Base-by-base conservation (phyloP, 805 yeast genomes). In the Myxozyma geophila region DNA sequence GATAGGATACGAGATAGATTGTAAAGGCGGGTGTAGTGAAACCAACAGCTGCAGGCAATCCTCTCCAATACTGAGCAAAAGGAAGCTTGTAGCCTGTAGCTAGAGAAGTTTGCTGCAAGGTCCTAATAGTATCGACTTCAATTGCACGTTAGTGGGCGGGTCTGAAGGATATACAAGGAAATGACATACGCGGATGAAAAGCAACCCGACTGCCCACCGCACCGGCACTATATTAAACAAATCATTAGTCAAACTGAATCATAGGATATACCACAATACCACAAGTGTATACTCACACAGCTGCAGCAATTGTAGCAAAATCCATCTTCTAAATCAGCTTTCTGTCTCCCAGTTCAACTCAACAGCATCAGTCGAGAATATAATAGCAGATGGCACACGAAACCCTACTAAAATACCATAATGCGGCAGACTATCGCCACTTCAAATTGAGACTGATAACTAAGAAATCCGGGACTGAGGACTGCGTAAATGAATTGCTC, bases 21-120 rank as follows among this genome's bases (percentile, higher is more conserved):
- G 80, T 74, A 68, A 76, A 77, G 7, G 81, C 81, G 0, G 82
- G 82, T 1, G 80, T 77, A 21, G 78, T 74, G 37, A 79, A 71
- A 6, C 71, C 73, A 23, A 78, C 73, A 10, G 80, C 72, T 0
- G 80, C 79, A 2, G 76, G 67, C 35, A 79, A 69, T 0, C 82
- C 82, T 19, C 80, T 69, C 77, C 78, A 79, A 67, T 77, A 77
- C 46, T 76, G 74, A 21, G 70, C 68, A 23, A 79, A 46, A 8
- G 82, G 81, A 59, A 79, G 66, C 39, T 71, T 65, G 67, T 74
- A 73, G 64, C 76, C 70, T 51, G 74, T 73, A 37, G 74, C 74
- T 8, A 75, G 70, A 10, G 81, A 76, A 1, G 82, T 78, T 60
- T 79, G 81, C 54, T 76, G 77, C 28, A 79, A 69, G 0, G 81